phyloP scores from a whole-genome alignment of 1,284 basidiomycete species.

The Ceratobasidium papillatum region DNA sequence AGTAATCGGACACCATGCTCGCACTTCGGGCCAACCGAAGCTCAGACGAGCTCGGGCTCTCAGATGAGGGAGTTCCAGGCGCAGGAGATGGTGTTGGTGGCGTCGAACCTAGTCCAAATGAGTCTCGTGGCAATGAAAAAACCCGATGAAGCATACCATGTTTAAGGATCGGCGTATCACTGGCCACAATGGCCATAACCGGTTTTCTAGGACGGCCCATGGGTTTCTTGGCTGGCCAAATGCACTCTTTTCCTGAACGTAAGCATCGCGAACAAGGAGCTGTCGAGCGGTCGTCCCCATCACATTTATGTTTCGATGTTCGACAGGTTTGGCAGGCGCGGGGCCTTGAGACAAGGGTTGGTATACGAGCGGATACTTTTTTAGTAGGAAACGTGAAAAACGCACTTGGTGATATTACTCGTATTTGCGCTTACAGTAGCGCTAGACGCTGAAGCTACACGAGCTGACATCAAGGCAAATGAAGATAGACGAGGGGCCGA shows the following conservation, averaged over 20 bases:
- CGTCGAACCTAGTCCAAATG: not conserved
- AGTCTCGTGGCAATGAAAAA: not conserved
- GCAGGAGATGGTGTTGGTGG: not conserved
- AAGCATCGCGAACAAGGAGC: conserved; percentile 8
- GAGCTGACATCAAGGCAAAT: not conserved
- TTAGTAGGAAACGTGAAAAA: not conserved
- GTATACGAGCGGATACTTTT: conserved; percentile 6
- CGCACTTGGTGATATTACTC: not conserved
- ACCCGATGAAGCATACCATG: not conserved
- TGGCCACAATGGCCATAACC: not conserved
- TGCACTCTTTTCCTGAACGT: conserved; percentile 15
- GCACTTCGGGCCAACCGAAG: conserved; percentile 3
- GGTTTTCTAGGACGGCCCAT: conserved; percentile 35
- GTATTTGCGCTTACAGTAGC: not conserved
- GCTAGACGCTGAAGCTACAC: not conserved
- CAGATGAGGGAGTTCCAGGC: not conserved
- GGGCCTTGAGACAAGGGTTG: not conserved
- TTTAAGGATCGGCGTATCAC: not conserved
- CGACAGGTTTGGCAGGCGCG: conserved; percentile 29
- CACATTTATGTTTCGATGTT: conserved; percentile 33
- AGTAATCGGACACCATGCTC: conserved; percentile 30
- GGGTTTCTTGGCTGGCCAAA: conserved; percentile 31
- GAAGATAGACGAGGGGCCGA: no score
- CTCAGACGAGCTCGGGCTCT: not conserved
- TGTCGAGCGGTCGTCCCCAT: conserved; percentile 21